Percentiles rank a stretch among this genome's conserved stretches.
phyloP scores from a whole-genome alignment of 495 filamentous ascomycete genomes.

The Thermothielavioides terrestris region DNA sequence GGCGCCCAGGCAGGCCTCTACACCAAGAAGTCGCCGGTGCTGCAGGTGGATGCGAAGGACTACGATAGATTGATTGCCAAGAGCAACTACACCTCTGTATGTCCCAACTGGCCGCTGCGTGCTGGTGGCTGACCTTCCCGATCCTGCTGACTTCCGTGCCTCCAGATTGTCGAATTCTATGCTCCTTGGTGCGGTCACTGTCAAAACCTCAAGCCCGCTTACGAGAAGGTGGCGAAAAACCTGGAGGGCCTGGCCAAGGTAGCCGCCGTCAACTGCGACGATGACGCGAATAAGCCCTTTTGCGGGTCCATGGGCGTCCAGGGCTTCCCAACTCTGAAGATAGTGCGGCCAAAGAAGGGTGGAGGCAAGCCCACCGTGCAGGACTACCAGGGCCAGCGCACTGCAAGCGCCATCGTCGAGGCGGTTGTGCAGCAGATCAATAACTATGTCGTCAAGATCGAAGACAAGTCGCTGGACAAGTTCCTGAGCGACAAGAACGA shows the following conservation, averaged over 20 bases:
- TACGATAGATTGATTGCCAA: conserved; percentile 80
- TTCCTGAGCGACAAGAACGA: conserved; percentile 69
- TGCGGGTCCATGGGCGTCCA: conserved; percentile 84
- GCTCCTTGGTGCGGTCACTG: conserved; percentile 96
- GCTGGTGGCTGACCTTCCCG: neutral
- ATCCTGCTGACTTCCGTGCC: neutral
- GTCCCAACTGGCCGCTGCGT: conserved; percentile 21
- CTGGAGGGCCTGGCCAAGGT: conserved; percentile 88
- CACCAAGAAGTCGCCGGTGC: conserved; percentile 74
- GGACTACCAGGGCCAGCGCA: conserved; percentile 82
- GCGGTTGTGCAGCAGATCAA: conserved; percentile 79
- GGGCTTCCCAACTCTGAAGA: conserved; percentile 96
- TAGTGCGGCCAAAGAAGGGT: conserved; percentile 71
- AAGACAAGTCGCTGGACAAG: conserved; percentile 67
- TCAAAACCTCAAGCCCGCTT: conserved; percentile 88
- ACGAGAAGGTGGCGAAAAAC: conserved; percentile 84
- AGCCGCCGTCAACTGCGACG: conserved; percentile 91
- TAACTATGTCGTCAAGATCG: conserved; percentile 84
- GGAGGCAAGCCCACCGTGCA: conserved; percentile 74
- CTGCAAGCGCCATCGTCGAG: conserved; percentile 78
- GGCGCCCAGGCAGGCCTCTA: conserved; percentile 67
- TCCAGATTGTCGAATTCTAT: conserved; percentile 68
- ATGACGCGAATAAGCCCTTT: conserved; percentile 83
- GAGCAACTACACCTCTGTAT: conserved; percentile 86
- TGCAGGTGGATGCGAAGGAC: conserved; percentile 74